Evolutionary conservation across 352 stramenopile species (phyloP), one percentile per base, ranked within the genome.

Genomic region (Phytopythium kandeliae): DNA sequence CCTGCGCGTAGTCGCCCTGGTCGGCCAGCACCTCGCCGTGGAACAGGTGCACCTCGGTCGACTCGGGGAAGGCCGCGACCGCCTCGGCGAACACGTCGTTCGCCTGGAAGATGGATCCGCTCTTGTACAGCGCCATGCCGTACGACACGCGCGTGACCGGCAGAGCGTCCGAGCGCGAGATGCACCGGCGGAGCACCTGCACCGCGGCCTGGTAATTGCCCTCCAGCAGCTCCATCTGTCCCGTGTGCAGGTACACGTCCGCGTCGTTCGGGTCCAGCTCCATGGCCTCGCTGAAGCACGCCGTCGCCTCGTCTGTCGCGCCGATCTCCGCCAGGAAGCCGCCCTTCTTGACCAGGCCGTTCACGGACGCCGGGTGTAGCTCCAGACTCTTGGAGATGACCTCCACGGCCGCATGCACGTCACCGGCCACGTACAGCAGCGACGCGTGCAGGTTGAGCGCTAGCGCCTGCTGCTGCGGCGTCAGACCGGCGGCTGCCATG

Each of bases 111-210:
- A 78, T 69, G 0, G 81, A 94, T 3, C 83, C 81, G 36, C 78
- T 88, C 54, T 91, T 92, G 65, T 92, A 94, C 15, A 94, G 69
- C 47, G 83, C 83, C 81, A 92, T 94, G 38, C 77, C 83, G 60
- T 92, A 94, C 19, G 79, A 85, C 12, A 94, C 71, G 42, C 91
- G 74, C 0, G 72, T 89, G 16, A 92, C 78, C 0, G 78, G 72
- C 25, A 94, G 60, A 25, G 66, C 61, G 17, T 92, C 78, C n/a
- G 77, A 92, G 31, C 80, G 77, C 16, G 81, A 82, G 56, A 94
- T 90, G 24, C 74, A 71, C 33, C 74, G 69, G 41, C 80, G 81
- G 21, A 94, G 67, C 59, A 65, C 82, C 54, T 89, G 71, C 35
- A 86, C 73, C 16, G 83, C 78, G 19, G 76, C 65, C 48, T 78